Conservation (phyloP, 768 basidiomycete species). For the Russula brevipes region DNA sequence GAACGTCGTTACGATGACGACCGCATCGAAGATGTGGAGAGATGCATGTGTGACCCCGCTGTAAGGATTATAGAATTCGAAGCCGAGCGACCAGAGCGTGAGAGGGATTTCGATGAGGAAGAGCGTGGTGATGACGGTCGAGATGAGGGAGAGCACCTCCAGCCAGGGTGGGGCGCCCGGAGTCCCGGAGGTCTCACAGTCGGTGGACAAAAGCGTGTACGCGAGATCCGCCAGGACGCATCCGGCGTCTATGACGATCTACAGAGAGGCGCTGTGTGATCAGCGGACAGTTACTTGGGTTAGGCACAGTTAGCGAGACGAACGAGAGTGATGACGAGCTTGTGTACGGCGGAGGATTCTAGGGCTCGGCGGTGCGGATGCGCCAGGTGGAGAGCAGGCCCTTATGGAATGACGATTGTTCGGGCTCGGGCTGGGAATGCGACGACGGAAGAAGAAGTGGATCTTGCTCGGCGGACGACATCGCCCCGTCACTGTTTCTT, state of each 20-base stretch:
- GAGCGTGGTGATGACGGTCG: slow-evolving; percentile 61
- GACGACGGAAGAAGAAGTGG: slow-evolving; percentile 29
- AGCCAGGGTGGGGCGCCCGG: slow-evolving; percentile 56
- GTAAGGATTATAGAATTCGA: slow-evolving; percentile 57
- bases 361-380: slow-evolving; percentile 13
- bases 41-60: slow-evolving; percentile 47
- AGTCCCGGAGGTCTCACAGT: slow-evolving; percentile 41
- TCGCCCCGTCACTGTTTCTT: background rate
- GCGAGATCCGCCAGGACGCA: slow-evolving; percentile 71
- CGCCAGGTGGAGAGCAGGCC: slow-evolving; percentile 1
- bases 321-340: slow-evolving; percentile 24
- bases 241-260: slow-evolving; percentile 59
- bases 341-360: slow-evolving; percentile 14
- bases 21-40: slow-evolving; percentile 71
- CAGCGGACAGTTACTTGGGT: background rate
- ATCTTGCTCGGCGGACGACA: slow-evolving; percentile 30
- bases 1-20: slow-evolving; percentile 69
- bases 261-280: background rate
- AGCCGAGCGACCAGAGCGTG: slow-evolving; percentile 60
- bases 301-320: slow-evolving; percentile 2
- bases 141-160: slow-evolving; percentile 53
- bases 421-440: background rate
- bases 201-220: slow-evolving; percentile 57
- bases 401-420: background rate
- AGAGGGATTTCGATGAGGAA: slow-evolving; percentile 78